These are phyloP conservation scores for Cinchona pubescens DNA, from an alignment of 257 asterid genomes.

Conservation along the genomic window DNA sequence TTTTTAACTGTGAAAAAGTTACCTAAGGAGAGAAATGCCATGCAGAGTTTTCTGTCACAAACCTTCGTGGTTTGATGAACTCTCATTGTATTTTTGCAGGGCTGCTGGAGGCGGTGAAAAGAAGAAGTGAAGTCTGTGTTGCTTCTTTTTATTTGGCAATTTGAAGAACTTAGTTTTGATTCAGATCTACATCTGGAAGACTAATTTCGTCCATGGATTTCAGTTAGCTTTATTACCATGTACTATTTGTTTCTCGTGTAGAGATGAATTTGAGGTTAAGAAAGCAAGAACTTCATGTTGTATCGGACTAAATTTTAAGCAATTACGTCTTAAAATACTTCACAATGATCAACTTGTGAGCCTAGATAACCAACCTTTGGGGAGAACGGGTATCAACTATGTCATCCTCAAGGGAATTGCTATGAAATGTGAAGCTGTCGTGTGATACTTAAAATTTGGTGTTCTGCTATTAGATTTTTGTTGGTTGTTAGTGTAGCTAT, in stretches of 20 bases:
- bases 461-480: not conserved
- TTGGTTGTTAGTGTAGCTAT: too few species aligned
- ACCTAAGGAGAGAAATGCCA: not conserved
- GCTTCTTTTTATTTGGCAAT: conserved; percentile 4
- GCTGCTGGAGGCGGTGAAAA: conserved; percentile 92
- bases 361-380: not conserved
- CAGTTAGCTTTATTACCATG: conserved; percentile 21
- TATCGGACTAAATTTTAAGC: not conserved
- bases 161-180: conserved; percentile 21
- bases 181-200: conserved; percentile 15
- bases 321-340: not conserved
- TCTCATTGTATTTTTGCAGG: conserved; percentile 37
- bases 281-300: not conserved
- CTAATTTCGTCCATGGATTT: conserved; percentile 3
- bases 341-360: not conserved
- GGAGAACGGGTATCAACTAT: too few species aligned
- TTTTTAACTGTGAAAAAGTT: not conserved
- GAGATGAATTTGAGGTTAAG: conserved; percentile 1
- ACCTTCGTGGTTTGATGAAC: too few species aligned
- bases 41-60: not conserved
- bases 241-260: conserved; percentile 22
- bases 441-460: not conserved
- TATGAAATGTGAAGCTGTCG: not conserved
- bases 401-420: not conserved
- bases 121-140: conserved; percentile 61